A percentile compares a stretch with the other conserved stretches of the same genome.
Evolutionary conservation across 73 alveolate species (phyloP).

Genomic region (Paramecium tetraurelia): DNA sequence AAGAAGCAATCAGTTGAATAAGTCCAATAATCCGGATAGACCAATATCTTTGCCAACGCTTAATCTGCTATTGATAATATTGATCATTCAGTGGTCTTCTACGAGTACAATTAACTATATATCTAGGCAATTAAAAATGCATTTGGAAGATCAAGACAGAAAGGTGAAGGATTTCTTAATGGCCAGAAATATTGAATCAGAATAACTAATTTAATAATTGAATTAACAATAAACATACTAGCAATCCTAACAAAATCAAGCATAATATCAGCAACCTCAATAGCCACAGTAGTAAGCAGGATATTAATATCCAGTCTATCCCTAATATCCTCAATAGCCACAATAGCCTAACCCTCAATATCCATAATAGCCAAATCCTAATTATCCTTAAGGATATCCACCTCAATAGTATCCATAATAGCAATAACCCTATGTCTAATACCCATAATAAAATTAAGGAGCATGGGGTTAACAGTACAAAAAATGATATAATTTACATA

Average conservation of each 20-base stretch:
- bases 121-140: background rate
- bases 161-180: background rate
- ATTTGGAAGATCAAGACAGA: slow-evolving; percentile 1
- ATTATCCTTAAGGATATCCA: background rate
- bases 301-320: background rate
- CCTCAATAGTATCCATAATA: background rate
- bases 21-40: background rate
- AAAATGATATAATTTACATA: background rate
- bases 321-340: background rate
- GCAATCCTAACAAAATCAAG: background rate
- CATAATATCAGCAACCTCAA: background rate
- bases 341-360: background rate
- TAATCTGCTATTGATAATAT: background rate
- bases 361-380: background rate
- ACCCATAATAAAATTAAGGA: background rate
- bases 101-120: background rate
- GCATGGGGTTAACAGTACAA: background rate
- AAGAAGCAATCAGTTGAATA: background rate
- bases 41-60: background rate
- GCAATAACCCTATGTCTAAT: background rate
- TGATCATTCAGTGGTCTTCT: slow-evolving; percentile 31
- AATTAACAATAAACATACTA: background rate
- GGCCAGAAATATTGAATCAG: slow-evolving; percentile 30
- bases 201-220: background rate
- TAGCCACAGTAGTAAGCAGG: background rate